Percentiles rank a stretch among this genome's conserved stretches.
phyloP scores from a whole-genome alignment of 1,284 basidiomycete genomes.

The Microbotryum lychnidis-dioicae region DNA sequence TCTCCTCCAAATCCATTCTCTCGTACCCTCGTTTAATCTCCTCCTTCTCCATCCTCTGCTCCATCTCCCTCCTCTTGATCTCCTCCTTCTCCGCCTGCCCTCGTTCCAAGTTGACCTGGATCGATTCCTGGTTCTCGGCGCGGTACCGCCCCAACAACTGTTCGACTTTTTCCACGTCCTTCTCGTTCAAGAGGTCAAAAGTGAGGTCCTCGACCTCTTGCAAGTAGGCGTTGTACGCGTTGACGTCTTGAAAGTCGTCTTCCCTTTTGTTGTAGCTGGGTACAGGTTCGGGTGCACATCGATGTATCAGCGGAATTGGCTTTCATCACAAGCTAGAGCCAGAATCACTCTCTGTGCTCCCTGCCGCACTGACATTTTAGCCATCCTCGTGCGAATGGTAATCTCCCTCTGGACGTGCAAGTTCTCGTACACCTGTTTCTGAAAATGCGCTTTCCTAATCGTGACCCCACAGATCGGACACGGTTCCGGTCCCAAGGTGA shows the following conservation, averaged over 20 bases:
- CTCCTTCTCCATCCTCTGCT: conserved; percentile 50
- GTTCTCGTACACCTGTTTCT: conserved; percentile 95
- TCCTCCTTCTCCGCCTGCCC: conserved; percentile 57
- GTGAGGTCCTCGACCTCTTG: conserved; percentile 94
- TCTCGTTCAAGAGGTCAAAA: conserved; percentile 90
- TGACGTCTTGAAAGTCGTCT: conserved; percentile 77
- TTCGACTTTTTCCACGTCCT: conserved; percentile 78
- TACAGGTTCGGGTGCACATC: neutral
- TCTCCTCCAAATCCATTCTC: conserved; percentile 44
- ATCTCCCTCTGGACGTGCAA: conserved; percentile 95
- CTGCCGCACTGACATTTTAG: conserved; percentile 58
- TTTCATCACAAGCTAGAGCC: neutral
- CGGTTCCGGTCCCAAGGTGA: conserved; percentile 89
- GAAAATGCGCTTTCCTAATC: conserved; percentile 88
- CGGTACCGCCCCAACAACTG: conserved; percentile 70
- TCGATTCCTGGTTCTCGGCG: conserved; percentile 67
- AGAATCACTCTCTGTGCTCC: neutral
- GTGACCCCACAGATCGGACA: conserved; percentile 88
- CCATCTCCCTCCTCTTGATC: conserved; percentile 60
- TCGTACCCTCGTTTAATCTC: conserved; percentile 41
- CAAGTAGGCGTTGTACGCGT: conserved; percentile 90
- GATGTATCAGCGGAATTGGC: neutral
- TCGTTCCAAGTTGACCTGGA: conserved; percentile 66
- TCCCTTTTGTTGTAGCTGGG: conserved; percentile 81
- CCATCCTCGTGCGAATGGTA: conserved; percentile 71